phyloP scores from a whole-genome alignment of 83 land plant species.

The Diphasiastrum complanatum region DNA sequence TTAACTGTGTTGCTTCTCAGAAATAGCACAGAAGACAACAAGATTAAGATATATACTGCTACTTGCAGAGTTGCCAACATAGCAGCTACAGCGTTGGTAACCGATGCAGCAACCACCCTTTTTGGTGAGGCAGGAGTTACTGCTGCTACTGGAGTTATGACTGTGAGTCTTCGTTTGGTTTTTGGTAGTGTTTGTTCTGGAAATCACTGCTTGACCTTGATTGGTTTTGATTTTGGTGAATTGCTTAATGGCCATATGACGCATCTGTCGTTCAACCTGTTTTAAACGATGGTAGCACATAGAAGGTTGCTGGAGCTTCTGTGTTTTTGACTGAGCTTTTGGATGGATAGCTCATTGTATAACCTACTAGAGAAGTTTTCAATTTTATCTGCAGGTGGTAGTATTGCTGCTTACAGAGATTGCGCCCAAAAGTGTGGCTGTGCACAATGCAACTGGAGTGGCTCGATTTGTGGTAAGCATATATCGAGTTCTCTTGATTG shows the following conservation, averaged over 20 bases:
- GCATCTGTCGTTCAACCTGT: too few relatives aligned
- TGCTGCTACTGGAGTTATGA: slow-evolving; percentile 9
- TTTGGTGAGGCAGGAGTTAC: slow-evolving; percentile 8
- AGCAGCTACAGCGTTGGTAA: slow-evolving; percentile 2
- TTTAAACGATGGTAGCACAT: too few relatives aligned
- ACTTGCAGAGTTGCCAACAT: slow-evolving; percentile 8
- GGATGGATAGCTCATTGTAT: too few relatives aligned
- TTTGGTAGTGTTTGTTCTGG: too few relatives aligned
- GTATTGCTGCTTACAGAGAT: slow-evolving; percentile 1
- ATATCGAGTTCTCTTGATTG: too few relatives aligned
- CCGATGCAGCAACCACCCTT: slow-evolving; percentile 2
- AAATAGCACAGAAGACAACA: background rate
- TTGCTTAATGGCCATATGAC: too few relatives aligned
- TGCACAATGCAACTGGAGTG: slow-evolving; percentile 7
- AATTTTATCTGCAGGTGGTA: background rate
- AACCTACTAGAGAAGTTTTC: too few relatives aligned
- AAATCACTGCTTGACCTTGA: too few relatives aligned
- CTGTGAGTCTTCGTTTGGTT: slow-evolving; percentile 3
- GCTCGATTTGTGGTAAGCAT: slow-evolving; percentile 7
- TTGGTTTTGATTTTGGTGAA: background rate
- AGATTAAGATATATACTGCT: background rate
- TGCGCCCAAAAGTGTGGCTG: slow-evolving; percentile 4
- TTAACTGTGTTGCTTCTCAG: too few relatives aligned
- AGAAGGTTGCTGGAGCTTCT: too few relatives aligned
- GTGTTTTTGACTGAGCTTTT: too few relatives aligned